Evolutionary conservation across 768 basidiomycete genomes (phyloP).

Genomic region (Kwoniella europaea): DNA sequence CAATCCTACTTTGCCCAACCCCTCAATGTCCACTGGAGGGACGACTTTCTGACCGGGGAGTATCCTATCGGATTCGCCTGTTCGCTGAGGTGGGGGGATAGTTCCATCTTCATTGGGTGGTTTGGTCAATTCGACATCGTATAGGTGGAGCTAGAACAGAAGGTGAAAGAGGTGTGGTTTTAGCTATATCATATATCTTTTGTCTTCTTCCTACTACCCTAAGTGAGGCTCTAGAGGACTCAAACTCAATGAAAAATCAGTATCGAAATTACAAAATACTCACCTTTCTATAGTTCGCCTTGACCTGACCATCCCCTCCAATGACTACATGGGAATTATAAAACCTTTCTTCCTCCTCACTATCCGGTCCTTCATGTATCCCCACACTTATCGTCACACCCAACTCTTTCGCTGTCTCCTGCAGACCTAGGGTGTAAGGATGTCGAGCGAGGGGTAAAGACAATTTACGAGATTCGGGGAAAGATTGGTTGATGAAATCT

Average conservation of each 20-base stretch:
- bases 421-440: constrained; percentile 45
- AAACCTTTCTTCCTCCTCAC: constrained; percentile 42
- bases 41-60: constrained; percentile 40
- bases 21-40: constrained; percentile 33
- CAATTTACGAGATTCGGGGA: constrained; percentile 38
- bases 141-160: constrained; percentile 47
- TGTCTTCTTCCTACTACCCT: no score
- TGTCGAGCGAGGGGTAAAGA: constrained; percentile 46
- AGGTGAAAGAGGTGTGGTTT: neutral
- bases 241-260: no score
- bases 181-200: no score
- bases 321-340: constrained; percentile 54
- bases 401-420: constrained; percentile 48
- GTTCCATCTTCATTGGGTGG: constrained; percentile 25
- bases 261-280: neutral
- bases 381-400: constrained; percentile 45
- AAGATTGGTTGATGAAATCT: constrained; percentile 46
- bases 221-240: no score
- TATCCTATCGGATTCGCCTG: constrained; percentile 48
- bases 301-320: constrained; percentile 35
- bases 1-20: constrained; percentile 47
- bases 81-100: constrained; percentile 32
- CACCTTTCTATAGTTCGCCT: constrained; percentile 47
- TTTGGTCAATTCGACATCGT: constrained; percentile 48
- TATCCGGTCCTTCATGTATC: constrained; percentile 51